Evolutionary conservation across 1,139 yeast species (phyloP), one percentile per base, ranked within the genome.

Genomic region (Zhuliangozyma blackwelliae): DNA sequence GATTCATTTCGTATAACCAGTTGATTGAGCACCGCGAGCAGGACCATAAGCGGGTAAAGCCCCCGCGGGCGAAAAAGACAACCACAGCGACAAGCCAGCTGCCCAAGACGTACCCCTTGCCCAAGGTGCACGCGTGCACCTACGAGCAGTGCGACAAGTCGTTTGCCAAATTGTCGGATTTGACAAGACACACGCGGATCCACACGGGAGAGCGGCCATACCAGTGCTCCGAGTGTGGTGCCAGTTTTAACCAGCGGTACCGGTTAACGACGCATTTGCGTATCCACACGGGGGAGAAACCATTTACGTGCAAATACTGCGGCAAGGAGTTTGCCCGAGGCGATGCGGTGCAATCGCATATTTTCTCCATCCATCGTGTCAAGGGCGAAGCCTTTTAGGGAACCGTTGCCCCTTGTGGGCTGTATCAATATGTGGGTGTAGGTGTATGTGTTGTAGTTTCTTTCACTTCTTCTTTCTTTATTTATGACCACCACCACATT

Each of bases 131-230:
- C 33, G 32, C 39, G 13, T 55, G 61, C 39, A 38, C 44, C 23
- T 31, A 36, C 22, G 43, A 36, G 27, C 50, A 45, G 7, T 55
- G 61, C 35, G 40, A 37, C 11, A 49, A 45, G 39, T 38, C 51
- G 33, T 57, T 55, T 41, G 49, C 48, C 21, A 57, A 57, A 33
- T 38, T 43, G 5, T 48, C 54, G 22, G 62, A 57, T 39, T 49
- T 56, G 40, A 51, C 50, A 8, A 46, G 62, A 33, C 62, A 57
- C 35, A 36, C 38, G 16, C 41, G 61, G 16, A 48, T 52, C 31
- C 62, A 57, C 37, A 50, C 62, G 7, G 64, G 61, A 21, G 62
- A 56, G 32, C 41, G 55, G 25, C 62, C 62, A 7, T 57, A 41
- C 33, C 48, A 46, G 23, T 57, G 61, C 44, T 40, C 41, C 11